Evolutionary conservation across 352 stramenopile genomes (phyloP).

Genomic region (Blastocystis sp.): DNA sequence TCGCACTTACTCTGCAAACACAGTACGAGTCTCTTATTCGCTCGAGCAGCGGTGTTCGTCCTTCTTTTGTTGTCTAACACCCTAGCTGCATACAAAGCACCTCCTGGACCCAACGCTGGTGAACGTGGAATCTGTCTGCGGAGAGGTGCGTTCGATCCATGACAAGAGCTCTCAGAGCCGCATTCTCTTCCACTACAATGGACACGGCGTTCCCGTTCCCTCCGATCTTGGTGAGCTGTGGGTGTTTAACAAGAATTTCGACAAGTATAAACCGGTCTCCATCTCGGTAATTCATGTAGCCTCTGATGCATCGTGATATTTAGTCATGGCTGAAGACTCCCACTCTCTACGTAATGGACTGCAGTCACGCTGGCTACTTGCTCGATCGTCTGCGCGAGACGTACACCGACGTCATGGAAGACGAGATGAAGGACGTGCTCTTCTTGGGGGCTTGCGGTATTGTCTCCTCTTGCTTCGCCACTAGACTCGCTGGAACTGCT

Average conservation of each 20-base stretch:
- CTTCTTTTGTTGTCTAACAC: neutral
- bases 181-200: slow-evolving; percentile 98
- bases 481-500: slow-evolving; percentile 80
- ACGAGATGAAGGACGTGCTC: slow-evolving; percentile 30
- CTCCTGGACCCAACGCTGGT: slow-evolving; percentile 8
- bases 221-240: slow-evolving; percentile 95
- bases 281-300: slow-evolving; percentile 82
- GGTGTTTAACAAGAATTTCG: slow-evolving; percentile 99
- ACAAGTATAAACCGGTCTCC: slow-evolving; percentile 95
- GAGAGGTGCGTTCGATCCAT: slow-evolving; percentile 2
- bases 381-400: slow-evolving; percentile 81
- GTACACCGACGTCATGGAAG: slow-evolving; percentile 58
- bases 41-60: neutral
- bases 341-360: slow-evolving; percentile 95
- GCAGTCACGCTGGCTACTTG: slow-evolving; percentile 86
- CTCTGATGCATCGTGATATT: slow-evolving; percentile 13
- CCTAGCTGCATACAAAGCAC: slow-evolving; percentile 13
- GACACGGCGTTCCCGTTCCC: slow-evolving; percentile 92
- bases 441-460: slow-evolving; percentile 48
- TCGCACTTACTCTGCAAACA: neutral
- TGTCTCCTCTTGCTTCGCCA: slow-evolving; percentile 50
- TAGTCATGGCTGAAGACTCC: slow-evolving; percentile 83
- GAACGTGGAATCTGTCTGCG: slow-evolving; percentile 13
- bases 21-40: slow-evolving; percentile 26
- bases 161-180: slow-evolving; percentile 69